phyloP scores from a whole-genome alignment of 2,329 filamentous ascomycete species.

The Trichoderma harzianum region DNA sequence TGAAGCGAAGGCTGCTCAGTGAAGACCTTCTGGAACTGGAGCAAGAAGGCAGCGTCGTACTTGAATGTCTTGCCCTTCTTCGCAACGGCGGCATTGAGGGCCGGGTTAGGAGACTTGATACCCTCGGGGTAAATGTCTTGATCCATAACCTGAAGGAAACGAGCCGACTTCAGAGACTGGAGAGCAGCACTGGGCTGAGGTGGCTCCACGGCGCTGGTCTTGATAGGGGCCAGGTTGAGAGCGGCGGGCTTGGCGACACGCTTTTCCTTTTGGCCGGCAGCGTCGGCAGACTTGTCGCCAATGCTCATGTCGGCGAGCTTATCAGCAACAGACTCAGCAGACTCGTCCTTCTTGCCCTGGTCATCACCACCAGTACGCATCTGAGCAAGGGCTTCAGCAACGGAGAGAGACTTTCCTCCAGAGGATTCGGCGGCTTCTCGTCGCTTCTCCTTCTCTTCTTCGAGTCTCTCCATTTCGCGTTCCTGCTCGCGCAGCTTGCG shows the following conservation, averaged over 20 bases:
- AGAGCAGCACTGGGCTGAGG: conserved; percentile 91
- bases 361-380: conserved; percentile 29
- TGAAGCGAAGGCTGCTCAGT: conserved; percentile 94
- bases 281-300: conserved; percentile 42
- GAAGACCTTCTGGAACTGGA: conserved; percentile 95
- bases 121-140: conserved; percentile 78
- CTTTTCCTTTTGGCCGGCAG: conserved; percentile 59
- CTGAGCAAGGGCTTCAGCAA: conserved; percentile 51
- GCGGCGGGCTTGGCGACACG: conserved; percentile 72
- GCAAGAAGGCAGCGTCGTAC: conserved; percentile 91
- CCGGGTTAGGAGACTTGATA: conserved; percentile 86
- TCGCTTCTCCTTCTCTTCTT: conserved; percentile 65
- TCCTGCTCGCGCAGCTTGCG: conserved; percentile 70
- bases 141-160: conserved; percentile 77
- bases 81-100: conserved; percentile 74
- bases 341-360: conserved; percentile 36
- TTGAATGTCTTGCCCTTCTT: conserved; percentile 83
- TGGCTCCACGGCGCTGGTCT: conserved; percentile 81
- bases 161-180: conserved; percentile 86
- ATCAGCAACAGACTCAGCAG: conserved; percentile 38
- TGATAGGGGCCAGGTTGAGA: conserved; percentile 79
- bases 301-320: conserved; percentile 54
- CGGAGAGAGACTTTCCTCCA: conserved; percentile 44
- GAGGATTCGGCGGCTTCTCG: conserved; percentile 50
- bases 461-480: conserved; percentile 67